Percentiles rank a stretch among this genome's conserved stretches.
Conservation (phyloP, 1,284 basidiomycete species). For the Peniophora sp. region DNA sequence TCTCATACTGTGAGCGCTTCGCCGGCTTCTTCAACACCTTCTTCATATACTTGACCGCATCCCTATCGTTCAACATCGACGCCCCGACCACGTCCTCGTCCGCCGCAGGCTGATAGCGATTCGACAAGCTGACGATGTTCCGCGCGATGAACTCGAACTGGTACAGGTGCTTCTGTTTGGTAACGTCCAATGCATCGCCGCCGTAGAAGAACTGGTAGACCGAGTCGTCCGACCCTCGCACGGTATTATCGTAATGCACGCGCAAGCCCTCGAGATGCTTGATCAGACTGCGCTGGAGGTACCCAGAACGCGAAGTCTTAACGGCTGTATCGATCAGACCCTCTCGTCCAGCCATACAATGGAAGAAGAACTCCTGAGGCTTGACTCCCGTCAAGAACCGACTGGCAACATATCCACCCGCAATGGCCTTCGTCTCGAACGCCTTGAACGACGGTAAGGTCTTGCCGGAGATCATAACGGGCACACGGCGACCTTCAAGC, state of each 20-base stretch:
- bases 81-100: conserved; percentile 28
- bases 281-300: conserved; percentile 96
- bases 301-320: conserved; percentile 98
- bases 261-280: conserved; percentile 97
- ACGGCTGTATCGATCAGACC: conserved; percentile 99
- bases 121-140: conserved; percentile 79
- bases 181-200: conserved; percentile 94
- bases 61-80: conserved; percentile 57
- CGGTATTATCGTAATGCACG: conserved; percentile 97
- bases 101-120: conserved; percentile 62
- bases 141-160: conserved; percentile 92
- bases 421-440: conserved; percentile 95
- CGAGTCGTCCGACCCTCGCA: conserved; percentile 90
- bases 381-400: conserved; percentile 98
- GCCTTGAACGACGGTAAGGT: conserved; percentile 96
- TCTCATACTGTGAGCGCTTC: conserved; percentile 53
- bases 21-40: conserved; percentile 73
- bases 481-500: conserved; percentile 96
- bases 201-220: conserved; percentile 98
- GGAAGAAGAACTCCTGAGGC: conserved; percentile 99
- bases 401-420: conserved; percentile 99
- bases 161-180: conserved; percentile 86
- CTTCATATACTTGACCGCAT: conserved; percentile 80
- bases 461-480: conserved; percentile 98
- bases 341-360: conserved; percentile 99